These are phyloP conservation scores for Davidsoniella australis DNA, from an alignment of 2,329 filamentous ascomycete genomes.

Conservation along the genomic window DNA sequence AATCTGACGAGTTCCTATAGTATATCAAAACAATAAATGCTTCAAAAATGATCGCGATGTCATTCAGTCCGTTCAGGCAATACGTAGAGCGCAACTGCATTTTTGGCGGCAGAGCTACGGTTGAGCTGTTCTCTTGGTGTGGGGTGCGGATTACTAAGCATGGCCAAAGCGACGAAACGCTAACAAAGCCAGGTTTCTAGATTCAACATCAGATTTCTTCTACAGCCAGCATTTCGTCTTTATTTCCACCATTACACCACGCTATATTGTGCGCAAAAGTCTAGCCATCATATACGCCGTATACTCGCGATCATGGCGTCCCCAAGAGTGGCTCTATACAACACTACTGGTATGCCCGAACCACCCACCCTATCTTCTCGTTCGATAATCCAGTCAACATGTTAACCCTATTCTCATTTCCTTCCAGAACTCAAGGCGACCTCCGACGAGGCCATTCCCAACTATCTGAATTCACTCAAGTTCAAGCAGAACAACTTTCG, in stretches of 20 bases:
- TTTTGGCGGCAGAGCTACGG: background rate
- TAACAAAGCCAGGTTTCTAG: too few species aligned
- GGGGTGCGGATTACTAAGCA: too few species aligned
- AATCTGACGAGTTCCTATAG: too few species aligned
- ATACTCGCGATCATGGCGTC: conserved; percentile 13
- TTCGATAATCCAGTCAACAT: background rate
- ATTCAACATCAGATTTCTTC: too few species aligned
- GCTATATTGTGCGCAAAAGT: too few species aligned
- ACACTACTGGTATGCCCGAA: conserved; percentile 8
- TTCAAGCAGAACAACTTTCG: conserved; percentile 71
- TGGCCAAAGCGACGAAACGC: too few species aligned
- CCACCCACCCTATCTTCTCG: background rate
- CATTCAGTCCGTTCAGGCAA: background rate
- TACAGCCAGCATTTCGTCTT: too few species aligned
- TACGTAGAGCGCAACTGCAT: background rate
- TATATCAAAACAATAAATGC: too few species aligned
- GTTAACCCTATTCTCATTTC: conserved; percentile 2
- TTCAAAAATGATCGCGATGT: too few species aligned
- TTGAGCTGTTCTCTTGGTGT: too few species aligned
- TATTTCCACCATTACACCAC: too few species aligned
- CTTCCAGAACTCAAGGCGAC: conserved; percentile 81
- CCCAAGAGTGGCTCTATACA: conserved; percentile 47
- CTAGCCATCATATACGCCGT: too few species aligned
- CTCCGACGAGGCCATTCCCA: conserved; percentile 81
- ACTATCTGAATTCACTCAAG: conserved; percentile 77